Evolutionary conservation across 2,329 filamentous ascomycete genomes (phyloP).

Genomic region (Trichophyton simii): DNA sequence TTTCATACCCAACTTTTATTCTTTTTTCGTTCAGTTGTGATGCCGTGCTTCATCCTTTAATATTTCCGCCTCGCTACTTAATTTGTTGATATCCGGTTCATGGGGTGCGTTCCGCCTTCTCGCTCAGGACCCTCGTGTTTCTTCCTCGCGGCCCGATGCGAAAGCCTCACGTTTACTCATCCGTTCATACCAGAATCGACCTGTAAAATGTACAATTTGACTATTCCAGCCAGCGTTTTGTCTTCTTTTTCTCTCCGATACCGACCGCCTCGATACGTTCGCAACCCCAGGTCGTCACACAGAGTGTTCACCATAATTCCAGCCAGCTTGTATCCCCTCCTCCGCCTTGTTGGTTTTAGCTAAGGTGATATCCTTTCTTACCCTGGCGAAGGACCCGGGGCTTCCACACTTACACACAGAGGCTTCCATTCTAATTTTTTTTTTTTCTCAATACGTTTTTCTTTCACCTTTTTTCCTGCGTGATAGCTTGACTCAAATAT

Average conservation of each 20-base stretch:
- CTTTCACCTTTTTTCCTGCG: not conserved
- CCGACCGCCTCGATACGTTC: not conserved
- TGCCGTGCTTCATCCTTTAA: not conserved
- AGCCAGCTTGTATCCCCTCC: not conserved
- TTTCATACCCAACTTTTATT: not conserved
- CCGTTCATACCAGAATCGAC: not conserved
- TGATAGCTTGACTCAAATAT: not conserved
- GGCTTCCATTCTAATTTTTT: not conserved
- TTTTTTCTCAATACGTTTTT: not conserved
- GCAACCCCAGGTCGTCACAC: not conserved
- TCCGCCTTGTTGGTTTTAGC: not conserved
- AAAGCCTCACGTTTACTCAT: not conserved
- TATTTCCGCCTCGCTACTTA: not conserved
- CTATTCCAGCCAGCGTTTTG: not conserved
- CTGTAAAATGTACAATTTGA: constrained; percentile 1
- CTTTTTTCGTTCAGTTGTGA: no score
- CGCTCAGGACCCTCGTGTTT: not conserved
- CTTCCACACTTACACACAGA: not conserved
- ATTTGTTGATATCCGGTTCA: not conserved
- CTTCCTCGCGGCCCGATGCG: not conserved
- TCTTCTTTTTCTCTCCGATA: not conserved
- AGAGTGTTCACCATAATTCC: not conserved
- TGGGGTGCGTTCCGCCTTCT: not conserved
- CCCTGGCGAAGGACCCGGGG: not conserved
- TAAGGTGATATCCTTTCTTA: not conserved